Conservation (phyloP, 2,329 filamentous ascomycete genomes). For the Alternaria postmessia region DNA sequence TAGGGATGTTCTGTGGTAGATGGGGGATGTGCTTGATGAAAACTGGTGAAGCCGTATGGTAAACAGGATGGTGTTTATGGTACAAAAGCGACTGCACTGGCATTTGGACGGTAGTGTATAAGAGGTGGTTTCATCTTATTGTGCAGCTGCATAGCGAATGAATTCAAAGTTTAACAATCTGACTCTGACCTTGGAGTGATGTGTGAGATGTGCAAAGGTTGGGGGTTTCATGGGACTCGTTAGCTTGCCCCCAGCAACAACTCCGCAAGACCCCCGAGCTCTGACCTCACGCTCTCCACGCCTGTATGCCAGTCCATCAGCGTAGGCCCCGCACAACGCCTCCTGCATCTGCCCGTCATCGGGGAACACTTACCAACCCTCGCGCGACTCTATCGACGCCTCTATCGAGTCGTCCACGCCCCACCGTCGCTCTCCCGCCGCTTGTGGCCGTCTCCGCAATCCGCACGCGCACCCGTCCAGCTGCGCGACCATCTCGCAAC, state of each 20-base stretch:
- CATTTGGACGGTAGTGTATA: conserved; percentile 2
- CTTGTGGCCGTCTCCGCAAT: conserved; percentile 15
- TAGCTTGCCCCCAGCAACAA: conserved; percentile 12
- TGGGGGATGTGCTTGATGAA: no score
- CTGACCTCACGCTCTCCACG: conserved; percentile 35
- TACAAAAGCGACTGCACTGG: conserved; percentile 13
- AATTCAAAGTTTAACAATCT: no score
- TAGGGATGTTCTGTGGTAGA: neutral
- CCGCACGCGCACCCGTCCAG: conserved; percentile 12
- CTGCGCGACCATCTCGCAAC: conserved; percentile 11
- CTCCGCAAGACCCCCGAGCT: conserved; percentile 35
- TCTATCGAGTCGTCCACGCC: conserved; percentile 9
- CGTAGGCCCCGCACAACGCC: conserved; percentile 25
- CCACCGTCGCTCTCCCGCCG: conserved; percentile 9
- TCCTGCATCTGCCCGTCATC: conserved; percentile 22
- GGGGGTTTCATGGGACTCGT: neutral
- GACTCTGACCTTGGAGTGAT: neutral
- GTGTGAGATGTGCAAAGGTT: neutral
- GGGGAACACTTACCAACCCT: conserved; percentile 13
- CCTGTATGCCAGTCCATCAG: conserved; percentile 31
- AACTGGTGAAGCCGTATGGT: neutral
- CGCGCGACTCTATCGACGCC: conserved; percentile 22
- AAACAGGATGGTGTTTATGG: neutral
- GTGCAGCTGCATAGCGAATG: conserved; percentile 16
- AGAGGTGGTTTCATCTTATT: neutral